Base-by-base conservation (phyloP, 192 early-diverging fungal genomes). In the Coemansia sp. region DNA sequence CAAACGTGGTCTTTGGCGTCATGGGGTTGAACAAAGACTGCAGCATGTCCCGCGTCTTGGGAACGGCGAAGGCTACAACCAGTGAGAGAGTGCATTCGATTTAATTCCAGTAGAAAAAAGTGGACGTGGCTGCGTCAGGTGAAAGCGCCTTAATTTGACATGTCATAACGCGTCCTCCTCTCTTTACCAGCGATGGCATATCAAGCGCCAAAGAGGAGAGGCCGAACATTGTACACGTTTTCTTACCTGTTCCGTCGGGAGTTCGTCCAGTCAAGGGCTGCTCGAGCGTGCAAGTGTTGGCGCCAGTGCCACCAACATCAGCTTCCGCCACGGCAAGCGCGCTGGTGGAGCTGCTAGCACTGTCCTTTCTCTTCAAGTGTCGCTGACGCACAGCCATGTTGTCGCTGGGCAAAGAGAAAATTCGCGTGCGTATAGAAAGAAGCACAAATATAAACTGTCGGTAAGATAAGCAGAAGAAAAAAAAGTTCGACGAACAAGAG, bases 21-120 rank as follows among this genome's bases (percentile, higher is more conserved):
- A 84, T 65, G 18, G 88, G 88, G 70, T 90, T 90, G 74, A 96
- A 90, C 41, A 96, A 86, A 18, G 91, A 86, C 41, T 86, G 81
- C 70, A 96, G 65, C 88, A 96, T 91, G 65, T 94, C 90, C 61
- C 85, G 83, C 15, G 93, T 93, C 52, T 82, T 78, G 33, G 94
- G 93, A 6, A 96, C 92, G n/a, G 67, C 70, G 44, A 85, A 85
- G 38, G 77, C 81, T 84, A 84, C 68, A 73, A 0, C 6, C 7
- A 68, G 67, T 24, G 27, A 57, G 18, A 24, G 5, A 11, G 27
- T 8, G 27, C 7, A 66, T 52, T 29, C 24, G 52, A 5, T 57
- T 57, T 29, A 68, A 40, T 60, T 31, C 31, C 52, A 41, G 16
- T 68, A 27, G 13, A 59, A 11, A 44, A 43, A 27, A n/a, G 27